Percentiles rank a stretch among this genome's conserved stretches.
Evolutionary conservation across 2,329 filamentous ascomycete genomes (phyloP).

Genomic region (Fusarium redolens): DNA sequence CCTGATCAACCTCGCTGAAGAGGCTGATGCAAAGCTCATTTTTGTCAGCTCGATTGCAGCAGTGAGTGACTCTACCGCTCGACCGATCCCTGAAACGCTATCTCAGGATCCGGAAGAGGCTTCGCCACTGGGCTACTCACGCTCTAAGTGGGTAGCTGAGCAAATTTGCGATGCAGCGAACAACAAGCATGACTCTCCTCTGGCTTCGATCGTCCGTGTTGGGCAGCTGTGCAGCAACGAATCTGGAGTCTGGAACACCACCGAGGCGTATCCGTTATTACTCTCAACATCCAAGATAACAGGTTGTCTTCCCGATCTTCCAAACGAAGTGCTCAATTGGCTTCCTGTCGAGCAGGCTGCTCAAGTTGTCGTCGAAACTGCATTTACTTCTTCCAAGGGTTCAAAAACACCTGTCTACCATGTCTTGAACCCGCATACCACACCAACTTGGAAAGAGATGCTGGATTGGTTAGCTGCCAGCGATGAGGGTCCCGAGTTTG

Average conservation of each 20-base stretch:
- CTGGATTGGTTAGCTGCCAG: slow-evolving; percentile 32
- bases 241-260: slow-evolving; percentile 62
- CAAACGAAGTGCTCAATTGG: slow-evolving; percentile 56
- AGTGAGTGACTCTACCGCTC: slow-evolving; percentile 49
- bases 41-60: slow-evolving; percentile 64
- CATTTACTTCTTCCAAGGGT: neutral
- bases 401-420: slow-evolving; percentile 31
- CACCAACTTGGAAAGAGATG: slow-evolving; percentile 36
- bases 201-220: slow-evolving; percentile 54
- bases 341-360: slow-evolving; percentile 60
- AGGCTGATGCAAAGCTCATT: slow-evolving; percentile 50
- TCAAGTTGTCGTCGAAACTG: slow-evolving; percentile 53
- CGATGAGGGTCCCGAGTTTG: neutral
- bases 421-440: slow-evolving; percentile 36
- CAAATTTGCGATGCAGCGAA: slow-evolving; percentile 52
- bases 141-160: slow-evolving; percentile 56
- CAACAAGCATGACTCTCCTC: fast-evolving
- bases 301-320: slow-evolving; percentile 45
- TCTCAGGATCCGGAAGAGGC: slow-evolving; percentile 34
- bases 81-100: slow-evolving; percentile 48
- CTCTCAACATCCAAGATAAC: slow-evolving; percentile 58
- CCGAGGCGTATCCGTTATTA: slow-evolving; percentile 64
- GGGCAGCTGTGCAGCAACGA: slow-evolving; percentile 63
- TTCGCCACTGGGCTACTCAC: slow-evolving; percentile 57
- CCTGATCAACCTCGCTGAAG: slow-evolving; percentile 53